Evolutionary conservation across 225 moss, liverwort and hornwort species (phyloP).

Genomic region (Thuidium tamariscinum): DNA sequence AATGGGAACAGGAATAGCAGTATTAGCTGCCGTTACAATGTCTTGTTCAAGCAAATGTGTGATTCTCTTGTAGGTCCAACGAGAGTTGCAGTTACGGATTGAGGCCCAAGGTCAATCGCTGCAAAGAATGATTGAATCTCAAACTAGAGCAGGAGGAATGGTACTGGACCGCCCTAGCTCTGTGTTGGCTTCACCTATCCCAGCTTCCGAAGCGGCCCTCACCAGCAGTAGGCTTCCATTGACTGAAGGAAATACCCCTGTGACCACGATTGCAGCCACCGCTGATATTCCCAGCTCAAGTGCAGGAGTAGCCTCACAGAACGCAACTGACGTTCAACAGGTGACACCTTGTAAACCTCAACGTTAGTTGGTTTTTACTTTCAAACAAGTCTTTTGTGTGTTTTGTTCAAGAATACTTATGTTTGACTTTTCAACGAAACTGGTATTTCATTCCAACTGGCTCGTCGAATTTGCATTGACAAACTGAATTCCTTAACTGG

Average conservation of each 20-base stretch:
- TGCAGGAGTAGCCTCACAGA: background rate
- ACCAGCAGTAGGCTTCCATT: background rate
- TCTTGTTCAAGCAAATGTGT: background rate
- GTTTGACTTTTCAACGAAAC: background rate
- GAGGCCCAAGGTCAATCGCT: slow-evolving; percentile 49
- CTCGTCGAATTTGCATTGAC: background rate
- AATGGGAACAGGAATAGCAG: background rate
- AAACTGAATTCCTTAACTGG: background rate
- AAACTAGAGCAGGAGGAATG: slow-evolving; percentile 19
- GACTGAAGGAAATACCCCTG: background rate
- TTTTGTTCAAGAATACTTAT: background rate
- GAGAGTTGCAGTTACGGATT: slow-evolving; percentile 40
- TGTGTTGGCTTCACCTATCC: background rate
- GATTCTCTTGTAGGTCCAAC: slow-evolving; percentile 18
- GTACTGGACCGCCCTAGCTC: background rate
- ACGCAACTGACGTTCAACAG: background rate
- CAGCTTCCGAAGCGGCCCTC: background rate
- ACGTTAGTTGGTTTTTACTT: background rate
- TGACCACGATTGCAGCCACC: background rate
- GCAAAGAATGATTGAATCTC: slow-evolving; percentile 41
- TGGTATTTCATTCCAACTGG: background rate
- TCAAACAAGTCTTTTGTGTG: background rate
- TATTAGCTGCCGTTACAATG: background rate
- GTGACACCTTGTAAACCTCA: background rate
- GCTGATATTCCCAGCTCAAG: background rate